Evolutionary conservation across 140 eudicot species (phyloP).

Genomic region (Cichorium intybus): DNA sequence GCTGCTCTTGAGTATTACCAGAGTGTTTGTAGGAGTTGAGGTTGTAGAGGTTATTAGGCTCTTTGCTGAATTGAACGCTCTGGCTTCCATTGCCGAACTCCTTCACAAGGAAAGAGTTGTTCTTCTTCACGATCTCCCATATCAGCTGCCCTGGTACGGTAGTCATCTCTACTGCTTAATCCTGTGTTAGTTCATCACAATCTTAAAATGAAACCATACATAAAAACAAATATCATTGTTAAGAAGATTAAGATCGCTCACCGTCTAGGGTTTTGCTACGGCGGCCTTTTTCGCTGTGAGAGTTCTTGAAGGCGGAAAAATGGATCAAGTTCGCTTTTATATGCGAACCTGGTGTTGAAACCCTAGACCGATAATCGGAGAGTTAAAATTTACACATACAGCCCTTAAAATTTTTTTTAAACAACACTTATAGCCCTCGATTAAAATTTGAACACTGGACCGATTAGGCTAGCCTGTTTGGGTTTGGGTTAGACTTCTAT

Average conservation of each 20-base stretch:
- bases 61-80: conserved; percentile 78
- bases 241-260: neutral
- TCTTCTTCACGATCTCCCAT: conserved; percentile 98
- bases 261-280: conserved; percentile 37
- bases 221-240: neutral
- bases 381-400: neutral
- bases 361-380: conserved; percentile 7
- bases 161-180: conserved; percentile 54
- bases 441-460: neutral
- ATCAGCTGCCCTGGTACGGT: conserved; percentile 86
- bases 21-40: conserved; percentile 91
- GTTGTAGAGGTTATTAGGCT: conserved; percentile 85
- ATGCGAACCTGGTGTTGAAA: conserved; percentile 9
- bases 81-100: conserved; percentile 86
- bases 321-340: conserved; percentile 9
- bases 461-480: neutral
- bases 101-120: conserved; percentile 87
- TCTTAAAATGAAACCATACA: neutral
- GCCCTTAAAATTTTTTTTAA: neutral
- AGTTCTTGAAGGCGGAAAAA: conserved; percentile 7
- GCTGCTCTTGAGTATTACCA: conserved; percentile 31
- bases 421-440: neutral
- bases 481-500: neutral
- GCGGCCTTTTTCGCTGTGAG: conserved; percentile 24
- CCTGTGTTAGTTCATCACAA: conserved; percentile 1